These are phyloP conservation scores for Entomortierella beljakovae DNA, from an alignment of 192 early-diverging fungal species.

Conservation along the genomic window DNA sequence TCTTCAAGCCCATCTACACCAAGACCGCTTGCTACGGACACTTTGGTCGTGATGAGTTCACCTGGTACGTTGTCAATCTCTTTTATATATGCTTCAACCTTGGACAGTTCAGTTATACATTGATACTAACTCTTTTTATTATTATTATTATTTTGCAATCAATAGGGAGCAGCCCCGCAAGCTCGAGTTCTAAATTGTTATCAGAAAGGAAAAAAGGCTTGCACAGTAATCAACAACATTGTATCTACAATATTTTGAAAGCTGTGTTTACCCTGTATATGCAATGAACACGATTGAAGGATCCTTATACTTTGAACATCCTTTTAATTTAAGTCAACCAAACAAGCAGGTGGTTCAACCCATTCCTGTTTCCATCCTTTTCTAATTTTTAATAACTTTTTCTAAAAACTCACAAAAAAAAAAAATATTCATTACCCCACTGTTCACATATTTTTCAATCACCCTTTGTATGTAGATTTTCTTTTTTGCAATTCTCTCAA, in stretches of 20 bases:
- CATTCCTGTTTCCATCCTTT: slow-evolving; percentile 40
- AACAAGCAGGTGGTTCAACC: slow-evolving; percentile 54
- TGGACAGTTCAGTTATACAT: not conserved
- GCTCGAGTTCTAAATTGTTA: slow-evolving; percentile 52
- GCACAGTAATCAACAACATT: not conserved
- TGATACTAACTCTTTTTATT: slow-evolving; percentile 6
- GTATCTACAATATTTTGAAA: not conserved
- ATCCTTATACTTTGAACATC: slow-evolving; percentile 2
- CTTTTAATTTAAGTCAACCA: slow-evolving; percentile 29
- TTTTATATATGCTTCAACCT: not conserved
- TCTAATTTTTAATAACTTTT: slow-evolving; percentile 26
- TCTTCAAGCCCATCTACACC: slow-evolving; percentile 98
- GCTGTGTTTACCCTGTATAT: slow-evolving; percentile 32
- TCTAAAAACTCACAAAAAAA: slow-evolving; percentile 3
- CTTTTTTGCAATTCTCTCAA: slow-evolving; percentile 16
- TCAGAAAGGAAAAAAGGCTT: slow-evolving; percentile 44
- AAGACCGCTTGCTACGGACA: slow-evolving; percentile 97
- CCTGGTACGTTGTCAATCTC: slow-evolving; percentile 32
- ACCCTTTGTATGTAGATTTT: slow-evolving; percentile 51
- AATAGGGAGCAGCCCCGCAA: slow-evolving; percentile 55
- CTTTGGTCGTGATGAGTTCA: slow-evolving; percentile 86
- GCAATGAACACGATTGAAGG: slow-evolving; percentile 36
- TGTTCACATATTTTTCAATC: slow-evolving; percentile 5
- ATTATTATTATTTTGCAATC: slow-evolving; percentile 6
- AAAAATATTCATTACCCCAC: not conserved